Percentiles rank a stretch among this genome's conserved stretches.
phyloP scores from a whole-genome alignment of 78 protist species.

The Pigoraptor vietnamica region DNA sequence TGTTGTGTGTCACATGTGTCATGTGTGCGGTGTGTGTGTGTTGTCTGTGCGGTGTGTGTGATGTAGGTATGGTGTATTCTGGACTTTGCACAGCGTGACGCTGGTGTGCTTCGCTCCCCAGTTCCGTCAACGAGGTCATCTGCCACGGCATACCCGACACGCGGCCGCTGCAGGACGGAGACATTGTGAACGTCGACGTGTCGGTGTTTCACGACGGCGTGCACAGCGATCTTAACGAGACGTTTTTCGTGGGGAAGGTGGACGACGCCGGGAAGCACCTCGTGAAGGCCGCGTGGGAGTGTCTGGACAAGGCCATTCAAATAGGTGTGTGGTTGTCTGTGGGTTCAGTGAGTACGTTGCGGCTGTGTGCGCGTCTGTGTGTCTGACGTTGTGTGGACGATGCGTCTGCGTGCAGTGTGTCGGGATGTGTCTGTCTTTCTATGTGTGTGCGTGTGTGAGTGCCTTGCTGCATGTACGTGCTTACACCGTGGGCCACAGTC shows the following conservation, averaged over 20 bases:
- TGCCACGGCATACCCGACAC: constrained; percentile 98
- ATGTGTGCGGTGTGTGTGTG: too few species aligned
- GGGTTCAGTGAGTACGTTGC: not conserved
- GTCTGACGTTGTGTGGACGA: not conserved
- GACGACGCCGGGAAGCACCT: constrained; percentile 23
- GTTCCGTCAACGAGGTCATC: constrained; percentile 84
- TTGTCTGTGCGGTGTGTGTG: too few species aligned
- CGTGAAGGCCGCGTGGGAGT: constrained; percentile 39
- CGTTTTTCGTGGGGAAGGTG: constrained; percentile 79
- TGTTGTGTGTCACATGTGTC: too few species aligned
- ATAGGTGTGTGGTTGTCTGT: not conserved
- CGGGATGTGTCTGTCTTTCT: too few species aligned
- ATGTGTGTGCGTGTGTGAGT: too few species aligned
- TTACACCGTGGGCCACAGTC: too few species aligned
- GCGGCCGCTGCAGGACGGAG: constrained; percentile 72
- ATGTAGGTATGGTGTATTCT: too few species aligned
- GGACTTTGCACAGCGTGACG: too few species aligned
- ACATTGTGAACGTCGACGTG: constrained; percentile 92
- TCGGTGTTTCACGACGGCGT: constrained; percentile 78
- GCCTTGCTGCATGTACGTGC: too few species aligned
- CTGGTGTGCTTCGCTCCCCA: too few species aligned
- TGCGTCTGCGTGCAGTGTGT: not conserved
- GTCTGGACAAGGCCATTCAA: constrained; percentile 42
- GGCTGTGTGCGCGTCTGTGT: not conserved
- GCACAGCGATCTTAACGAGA: constrained; percentile 93